phyloP scores from a whole-genome alignment of 2,329 filamentous ascomycete genomes.

The Colletotrichum tofieldiae region DNA sequence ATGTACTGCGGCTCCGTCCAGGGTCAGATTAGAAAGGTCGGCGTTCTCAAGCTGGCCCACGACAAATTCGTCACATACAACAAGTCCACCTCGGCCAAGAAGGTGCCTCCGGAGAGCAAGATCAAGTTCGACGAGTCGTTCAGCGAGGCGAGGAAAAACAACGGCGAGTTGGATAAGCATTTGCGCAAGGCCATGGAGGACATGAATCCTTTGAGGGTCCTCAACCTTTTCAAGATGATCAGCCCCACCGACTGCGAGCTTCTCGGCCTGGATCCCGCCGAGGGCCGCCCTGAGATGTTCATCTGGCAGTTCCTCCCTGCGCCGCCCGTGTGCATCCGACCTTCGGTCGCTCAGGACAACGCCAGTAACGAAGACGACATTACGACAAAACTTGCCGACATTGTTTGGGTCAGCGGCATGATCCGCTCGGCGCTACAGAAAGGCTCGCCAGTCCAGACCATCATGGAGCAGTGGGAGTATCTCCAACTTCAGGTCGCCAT shows the following conservation, averaged over 20 bases:
- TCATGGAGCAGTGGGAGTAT: slow-evolving; percentile 99
- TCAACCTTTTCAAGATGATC: slow-evolving; percentile 94
- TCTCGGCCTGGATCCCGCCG: slow-evolving; percentile 87
- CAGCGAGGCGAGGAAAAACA: slow-evolving; percentile 81
- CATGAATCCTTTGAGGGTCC: slow-evolving; percentile 87
- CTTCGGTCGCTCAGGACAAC: slow-evolving; percentile 92
- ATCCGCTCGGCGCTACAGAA: slow-evolving; percentile 87
- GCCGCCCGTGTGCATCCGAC: slow-evolving; percentile 93
- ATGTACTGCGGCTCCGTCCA: slow-evolving; percentile 87
- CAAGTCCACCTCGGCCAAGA: slow-evolving; percentile 88
- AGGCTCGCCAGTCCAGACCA: slow-evolving; percentile 87
- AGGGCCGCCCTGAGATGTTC: slow-evolving; percentile 95
- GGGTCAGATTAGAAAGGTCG: slow-evolving; percentile 91
- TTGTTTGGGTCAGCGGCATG: slow-evolving; percentile 91
- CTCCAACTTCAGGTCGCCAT: slow-evolving; percentile 95
- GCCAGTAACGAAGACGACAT: slow-evolving; percentile 97
- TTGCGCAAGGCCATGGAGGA: slow-evolving; percentile 94
- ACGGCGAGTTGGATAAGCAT: slow-evolving; percentile 90
- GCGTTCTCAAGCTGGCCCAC: slow-evolving; percentile 93
- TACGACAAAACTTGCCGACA: slow-evolving; percentile 96
- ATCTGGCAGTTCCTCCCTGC: slow-evolving; percentile 97
- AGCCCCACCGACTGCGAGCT: slow-evolving; percentile 90
- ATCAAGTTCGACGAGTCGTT: slow-evolving; percentile 90
- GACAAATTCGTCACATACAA: slow-evolving; percentile 93
- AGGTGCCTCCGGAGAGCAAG: slow-evolving; percentile 86